Evolutionary conservation across 177 flowering plant species (phyloP).

Genomic region (Vitis hybrid): DNA sequence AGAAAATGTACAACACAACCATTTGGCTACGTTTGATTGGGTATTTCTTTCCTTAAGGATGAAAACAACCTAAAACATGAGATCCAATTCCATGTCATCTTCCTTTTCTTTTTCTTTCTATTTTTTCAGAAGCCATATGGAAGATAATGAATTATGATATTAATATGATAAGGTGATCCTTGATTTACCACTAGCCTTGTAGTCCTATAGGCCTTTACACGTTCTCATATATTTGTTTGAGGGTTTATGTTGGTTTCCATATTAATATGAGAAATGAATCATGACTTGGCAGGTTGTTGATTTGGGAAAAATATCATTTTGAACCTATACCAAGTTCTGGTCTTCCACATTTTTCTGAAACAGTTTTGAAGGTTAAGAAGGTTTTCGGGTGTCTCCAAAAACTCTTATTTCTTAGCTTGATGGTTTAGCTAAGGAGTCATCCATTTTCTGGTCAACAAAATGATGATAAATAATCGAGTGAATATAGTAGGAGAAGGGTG

Average conservation of each 20-base stretch:
- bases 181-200: too few species aligned
- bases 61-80: too few species aligned
- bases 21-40: too few species aligned
- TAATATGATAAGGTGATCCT: too few species aligned
- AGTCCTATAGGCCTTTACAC: neutral
- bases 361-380: conserved; percentile 40
- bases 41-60: too few species aligned
- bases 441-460: conserved; percentile 45
- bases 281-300: conserved; percentile 55
- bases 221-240: neutral
- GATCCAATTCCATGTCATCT: too few species aligned
- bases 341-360: conserved; percentile 25
- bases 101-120: too few species aligned
- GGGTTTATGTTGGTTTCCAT: neutral
- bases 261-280: neutral
- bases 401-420: conserved; percentile 23
- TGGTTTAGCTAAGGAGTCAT: conserved; percentile 32
- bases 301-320: conserved; percentile 76
- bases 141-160: too few species aligned
- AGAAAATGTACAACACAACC: neutral
- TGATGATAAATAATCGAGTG: conserved; percentile 64
- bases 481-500: conserved; percentile 77
- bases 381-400: conserved; percentile 27
- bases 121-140: too few species aligned
- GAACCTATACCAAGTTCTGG: conserved; percentile 27